Percentiles rank a stretch among this genome's conserved stretches.
Evolutionary conservation across 116 monocot genomes (phyloP).

Genomic region (Phalaenopsis hybrid): DNA sequence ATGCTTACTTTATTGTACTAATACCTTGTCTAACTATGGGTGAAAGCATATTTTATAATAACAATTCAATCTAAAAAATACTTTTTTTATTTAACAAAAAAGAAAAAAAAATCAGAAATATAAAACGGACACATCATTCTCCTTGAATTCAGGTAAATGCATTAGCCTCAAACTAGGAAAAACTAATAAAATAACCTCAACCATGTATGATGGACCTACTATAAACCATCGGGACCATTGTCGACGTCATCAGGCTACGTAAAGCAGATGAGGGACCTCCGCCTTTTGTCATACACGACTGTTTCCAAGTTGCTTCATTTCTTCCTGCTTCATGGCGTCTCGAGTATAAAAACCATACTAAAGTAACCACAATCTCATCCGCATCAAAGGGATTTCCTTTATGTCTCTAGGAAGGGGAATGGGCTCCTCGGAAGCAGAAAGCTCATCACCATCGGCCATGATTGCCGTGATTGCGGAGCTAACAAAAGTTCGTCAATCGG

Average conservation of each 20-base stretch:
- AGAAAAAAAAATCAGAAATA: no score
- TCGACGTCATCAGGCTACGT: background rate
- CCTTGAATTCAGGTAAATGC: no score
- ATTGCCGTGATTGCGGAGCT: background rate
- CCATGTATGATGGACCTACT: background rate
- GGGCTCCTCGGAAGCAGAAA: background rate
- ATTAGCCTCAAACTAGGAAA: background rate
- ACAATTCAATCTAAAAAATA: no score
- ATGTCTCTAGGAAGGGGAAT: background rate
- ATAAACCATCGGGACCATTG: background rate
- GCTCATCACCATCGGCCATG: background rate
- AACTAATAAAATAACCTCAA: background rate
- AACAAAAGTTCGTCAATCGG: background rate
- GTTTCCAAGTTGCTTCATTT: slow-evolving; percentile 1
- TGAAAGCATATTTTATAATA: no score
- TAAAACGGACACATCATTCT: no score
- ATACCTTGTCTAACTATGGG: no score
- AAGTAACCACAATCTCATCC: background rate
- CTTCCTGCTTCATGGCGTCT: background rate
- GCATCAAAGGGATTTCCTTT: background rate
- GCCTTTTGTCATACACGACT: background rate
- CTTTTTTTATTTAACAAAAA: no score
- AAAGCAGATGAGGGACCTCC: background rate
- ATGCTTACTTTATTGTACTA: no score
- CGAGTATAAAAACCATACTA: background rate